Evolutionary conservation across 768 basidiomycete genomes (phyloP).

Genomic region (Rhodotorula babjevae): DNA sequence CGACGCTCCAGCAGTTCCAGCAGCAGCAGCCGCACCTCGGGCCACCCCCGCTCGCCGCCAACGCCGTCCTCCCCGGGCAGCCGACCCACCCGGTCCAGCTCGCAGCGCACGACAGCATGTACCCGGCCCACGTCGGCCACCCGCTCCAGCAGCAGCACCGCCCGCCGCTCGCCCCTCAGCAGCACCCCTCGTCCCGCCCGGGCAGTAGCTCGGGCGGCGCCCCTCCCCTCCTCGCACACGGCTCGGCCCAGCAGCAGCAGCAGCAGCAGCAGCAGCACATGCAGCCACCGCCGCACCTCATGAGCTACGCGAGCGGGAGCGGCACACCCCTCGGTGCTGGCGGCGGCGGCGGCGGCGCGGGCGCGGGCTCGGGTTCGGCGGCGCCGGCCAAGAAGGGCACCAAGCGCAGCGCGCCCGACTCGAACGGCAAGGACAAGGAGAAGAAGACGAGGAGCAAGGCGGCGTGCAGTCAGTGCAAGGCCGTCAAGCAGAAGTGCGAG

Average conservation of each 20-base stretch:
- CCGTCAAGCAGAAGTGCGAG: conserved; percentile 37
- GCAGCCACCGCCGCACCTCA: too few relatives aligned
- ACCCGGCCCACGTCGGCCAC: neutral
- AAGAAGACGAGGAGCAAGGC: conserved; percentile 36
- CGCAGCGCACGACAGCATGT: neutral
- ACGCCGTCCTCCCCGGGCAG: neutral
- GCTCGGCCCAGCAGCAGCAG: too few relatives aligned
- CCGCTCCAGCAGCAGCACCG: neutral
- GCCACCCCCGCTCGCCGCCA: neutral
- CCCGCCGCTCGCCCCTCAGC: neutral
- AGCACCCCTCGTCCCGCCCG: too few relatives aligned
- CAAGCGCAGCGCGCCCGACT: neutral
- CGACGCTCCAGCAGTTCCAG: too few relatives aligned
- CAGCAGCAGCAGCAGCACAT: too few relatives aligned
- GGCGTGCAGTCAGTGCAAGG: conserved; percentile 33
- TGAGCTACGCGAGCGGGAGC: neutral
- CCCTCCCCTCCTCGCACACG: too few relatives aligned
- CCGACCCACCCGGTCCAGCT: neutral
- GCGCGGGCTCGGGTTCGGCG: neutral
- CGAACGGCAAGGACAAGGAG: conserved; percentile 16
- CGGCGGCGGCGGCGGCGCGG: neutral
- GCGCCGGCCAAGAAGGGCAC: neutral
- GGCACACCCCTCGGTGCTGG: too few relatives aligned
- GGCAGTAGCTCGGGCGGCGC: too few relatives aligned
- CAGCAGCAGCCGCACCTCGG: too few relatives aligned